Evolutionary conservation across 768 basidiomycete genomes (phyloP).

Genomic region (Daedaleopsis sinensis): DNA sequence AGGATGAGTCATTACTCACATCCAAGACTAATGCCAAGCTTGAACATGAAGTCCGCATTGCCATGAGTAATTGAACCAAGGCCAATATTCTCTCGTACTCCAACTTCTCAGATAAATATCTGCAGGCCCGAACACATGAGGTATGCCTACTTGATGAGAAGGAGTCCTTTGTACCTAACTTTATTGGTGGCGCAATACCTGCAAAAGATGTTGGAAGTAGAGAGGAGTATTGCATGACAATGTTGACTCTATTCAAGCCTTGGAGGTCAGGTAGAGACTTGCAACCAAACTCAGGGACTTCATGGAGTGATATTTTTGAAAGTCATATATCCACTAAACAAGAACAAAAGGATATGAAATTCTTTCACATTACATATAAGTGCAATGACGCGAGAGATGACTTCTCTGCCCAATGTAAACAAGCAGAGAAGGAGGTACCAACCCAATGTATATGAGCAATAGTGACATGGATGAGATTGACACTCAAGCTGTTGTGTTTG

Average conservation of each 20-base stretch:
- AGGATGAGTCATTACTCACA: neutral
- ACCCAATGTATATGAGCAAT: neutral
- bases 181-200: slow-evolving; percentile 31
- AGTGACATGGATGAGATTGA: neutral
- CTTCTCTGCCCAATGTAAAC: neutral
- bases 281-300: slow-evolving; percentile 14
- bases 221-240: slow-evolving; percentile 37
- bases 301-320: slow-evolving; percentile 6
- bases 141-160: neutral
- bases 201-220: slow-evolving; percentile 30
- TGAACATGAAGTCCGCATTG: neutral
- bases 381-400: slow-evolving; percentile 13
- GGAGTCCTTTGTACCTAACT: slow-evolving; percentile 30
- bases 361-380: slow-evolving; percentile 9
- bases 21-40: neutral
- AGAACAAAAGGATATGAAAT: slow-evolving; percentile 3
- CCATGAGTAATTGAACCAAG: neutral
- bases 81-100: neutral
- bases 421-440: neutral
- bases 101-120: neutral
- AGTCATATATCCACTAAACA: neutral
- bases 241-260: slow-evolving; percentile 39
- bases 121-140: neutral
- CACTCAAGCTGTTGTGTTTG: neutral
- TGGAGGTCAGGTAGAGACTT: slow-evolving; percentile 35